A percentile compares a stretch with the other conserved stretches of the same genome.
Evolutionary conservation across 2,329 filamentous ascomycete species (phyloP).

Genomic region (Fusarium duplospermum): DNA sequence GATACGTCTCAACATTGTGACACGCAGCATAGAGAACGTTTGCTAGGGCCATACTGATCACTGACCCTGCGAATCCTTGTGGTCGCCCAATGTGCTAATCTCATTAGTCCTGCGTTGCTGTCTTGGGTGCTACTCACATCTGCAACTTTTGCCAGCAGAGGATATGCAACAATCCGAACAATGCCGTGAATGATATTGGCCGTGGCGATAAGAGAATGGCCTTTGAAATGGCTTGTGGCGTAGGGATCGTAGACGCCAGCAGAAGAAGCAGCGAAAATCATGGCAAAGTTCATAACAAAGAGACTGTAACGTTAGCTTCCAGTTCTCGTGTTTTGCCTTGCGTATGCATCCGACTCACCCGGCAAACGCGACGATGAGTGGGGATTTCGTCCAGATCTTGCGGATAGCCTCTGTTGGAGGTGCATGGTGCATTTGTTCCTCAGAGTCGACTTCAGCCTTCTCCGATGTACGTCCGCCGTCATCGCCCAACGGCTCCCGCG

Average conservation of each 20-base stretch:
- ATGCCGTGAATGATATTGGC: slow-evolving; percentile 28
- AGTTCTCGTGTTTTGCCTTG: too few relatives aligned
- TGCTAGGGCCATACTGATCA: slow-evolving; percentile 20
- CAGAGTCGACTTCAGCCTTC: not conserved
- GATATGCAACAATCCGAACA: slow-evolving; percentile 27
- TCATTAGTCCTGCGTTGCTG: not conserved
- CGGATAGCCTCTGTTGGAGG: slow-evolving; percentile 26
- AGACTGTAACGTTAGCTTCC: not conserved
- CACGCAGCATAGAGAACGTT: slow-evolving; percentile 30
- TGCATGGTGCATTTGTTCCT: not conserved
- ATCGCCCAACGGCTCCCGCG: not conserved
- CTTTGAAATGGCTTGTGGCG: slow-evolving; percentile 31
- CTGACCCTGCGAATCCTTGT: slow-evolving; percentile 23
- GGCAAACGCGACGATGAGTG: slow-evolving; percentile 13
- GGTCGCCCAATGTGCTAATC: slow-evolving; percentile 29
- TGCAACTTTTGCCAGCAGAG: slow-evolving; percentile 29
- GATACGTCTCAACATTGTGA: slow-evolving; percentile 25
- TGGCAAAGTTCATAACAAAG: slow-evolving; percentile 36
- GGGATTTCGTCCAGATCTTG: slow-evolving; percentile 19
- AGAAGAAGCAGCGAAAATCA: slow-evolving; percentile 33
- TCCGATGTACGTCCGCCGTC: not conserved
- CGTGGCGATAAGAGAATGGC: slow-evolving; percentile 24
- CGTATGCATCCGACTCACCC: not conserved
- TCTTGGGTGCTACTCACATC: slow-evolving; percentile 2
- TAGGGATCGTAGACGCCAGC: slow-evolving; percentile 34